These are phyloP conservation scores for Paraphoma sp. DNA, from an alignment of 2,329 filamentous ascomycete species.

Conservation along the genomic window DNA sequence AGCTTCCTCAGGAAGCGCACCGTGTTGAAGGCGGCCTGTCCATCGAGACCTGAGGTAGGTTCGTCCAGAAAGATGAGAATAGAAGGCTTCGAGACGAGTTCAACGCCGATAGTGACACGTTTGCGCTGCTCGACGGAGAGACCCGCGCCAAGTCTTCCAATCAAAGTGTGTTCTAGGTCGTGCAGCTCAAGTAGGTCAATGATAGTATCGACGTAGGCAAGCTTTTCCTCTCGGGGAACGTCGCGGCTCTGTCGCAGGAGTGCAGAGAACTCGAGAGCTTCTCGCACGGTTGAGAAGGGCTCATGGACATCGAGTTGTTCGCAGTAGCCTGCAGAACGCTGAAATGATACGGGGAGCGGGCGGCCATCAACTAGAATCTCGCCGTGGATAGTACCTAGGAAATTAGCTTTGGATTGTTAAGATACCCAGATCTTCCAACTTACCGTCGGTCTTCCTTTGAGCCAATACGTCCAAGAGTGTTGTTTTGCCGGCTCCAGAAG, in stretches of 20 bases:
- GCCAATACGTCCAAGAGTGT: conserved; percentile 43
- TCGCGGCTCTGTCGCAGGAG: conserved; percentile 36
- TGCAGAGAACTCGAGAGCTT: conserved; percentile 39
- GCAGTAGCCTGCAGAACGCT: conserved; percentile 42
- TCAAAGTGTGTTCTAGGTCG: conserved; percentile 33
- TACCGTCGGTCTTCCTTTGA: conserved; percentile 28
- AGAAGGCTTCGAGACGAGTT: conserved; percentile 63
- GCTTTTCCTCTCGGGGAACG: conserved; percentile 26
- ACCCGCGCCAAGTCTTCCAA: conserved; percentile 31
- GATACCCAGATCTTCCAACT: background rate
- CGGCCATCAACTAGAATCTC: conserved; percentile 38
- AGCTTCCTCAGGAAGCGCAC: conserved; percentile 1
- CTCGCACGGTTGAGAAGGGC: conserved; percentile 33
- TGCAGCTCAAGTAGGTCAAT: conserved; percentile 35
- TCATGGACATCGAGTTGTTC: conserved; percentile 43
- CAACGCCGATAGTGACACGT: conserved; percentile 64
- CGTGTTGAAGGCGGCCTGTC: conserved; percentile 66
- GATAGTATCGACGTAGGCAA: conserved; percentile 35
- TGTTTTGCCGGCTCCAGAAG: conserved; percentile 43
- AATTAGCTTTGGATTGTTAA: no score
- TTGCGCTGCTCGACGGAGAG: conserved; percentile 64
- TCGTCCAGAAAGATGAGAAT: conserved; percentile 76
- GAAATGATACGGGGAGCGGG: conserved; percentile 33
- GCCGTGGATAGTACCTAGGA: conserved; percentile 32
- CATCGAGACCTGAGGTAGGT: conserved; percentile 72